A percentile compares a stretch with the other conserved stretches of the same genome.
Evolutionary conservation across 225 moss, liverwort and hornwort genomes (phyloP).

Genomic region (Sphagnum tenellum): DNA sequence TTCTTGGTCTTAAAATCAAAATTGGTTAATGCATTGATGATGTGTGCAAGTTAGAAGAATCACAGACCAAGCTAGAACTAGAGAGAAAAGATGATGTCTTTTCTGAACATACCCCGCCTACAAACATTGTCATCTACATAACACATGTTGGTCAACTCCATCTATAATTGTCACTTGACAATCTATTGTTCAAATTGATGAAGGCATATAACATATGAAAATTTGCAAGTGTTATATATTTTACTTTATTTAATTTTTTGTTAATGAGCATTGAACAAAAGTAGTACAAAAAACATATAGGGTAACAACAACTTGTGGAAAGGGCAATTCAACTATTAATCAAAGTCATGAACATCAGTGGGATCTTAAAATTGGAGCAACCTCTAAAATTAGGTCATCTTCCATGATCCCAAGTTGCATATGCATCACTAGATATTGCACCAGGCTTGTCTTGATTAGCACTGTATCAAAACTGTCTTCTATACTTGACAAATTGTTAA

Average conservation of each 20-base stretch:
- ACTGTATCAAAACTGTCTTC: constrained; percentile 16
- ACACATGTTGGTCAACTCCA: background rate
- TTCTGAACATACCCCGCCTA: constrained; percentile 23
- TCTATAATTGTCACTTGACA: background rate
- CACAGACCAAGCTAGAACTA: constrained; percentile 26
- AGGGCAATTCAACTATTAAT: background rate
- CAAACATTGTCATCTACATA: constrained; percentile 26
- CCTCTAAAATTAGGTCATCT: constrained; percentile 36
- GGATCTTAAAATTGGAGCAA: background rate
- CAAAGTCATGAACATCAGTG: background rate
- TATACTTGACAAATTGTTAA: constrained; percentile 22
- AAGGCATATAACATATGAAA: background rate
- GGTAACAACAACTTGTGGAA: background rate
- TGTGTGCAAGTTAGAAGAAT: background rate
- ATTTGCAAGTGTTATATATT: background rate
- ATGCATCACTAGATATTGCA: constrained; percentile 22
- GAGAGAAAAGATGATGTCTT: constrained; percentile 14
- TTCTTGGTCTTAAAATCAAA: background rate
- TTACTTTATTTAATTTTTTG: background rate
- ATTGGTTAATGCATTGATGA: background rate
- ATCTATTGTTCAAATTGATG: background rate
- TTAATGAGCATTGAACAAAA: no score
- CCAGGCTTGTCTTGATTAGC: constrained; percentile 14
- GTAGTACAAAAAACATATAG: background rate
- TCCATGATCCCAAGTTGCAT: constrained; percentile 24